A percentile compares a stretch with the other conserved stretches of the same genome.
Conservation (phyloP, 2,329 filamentous ascomycete genomes). For the Fusarium pseudonygamai region DNA sequence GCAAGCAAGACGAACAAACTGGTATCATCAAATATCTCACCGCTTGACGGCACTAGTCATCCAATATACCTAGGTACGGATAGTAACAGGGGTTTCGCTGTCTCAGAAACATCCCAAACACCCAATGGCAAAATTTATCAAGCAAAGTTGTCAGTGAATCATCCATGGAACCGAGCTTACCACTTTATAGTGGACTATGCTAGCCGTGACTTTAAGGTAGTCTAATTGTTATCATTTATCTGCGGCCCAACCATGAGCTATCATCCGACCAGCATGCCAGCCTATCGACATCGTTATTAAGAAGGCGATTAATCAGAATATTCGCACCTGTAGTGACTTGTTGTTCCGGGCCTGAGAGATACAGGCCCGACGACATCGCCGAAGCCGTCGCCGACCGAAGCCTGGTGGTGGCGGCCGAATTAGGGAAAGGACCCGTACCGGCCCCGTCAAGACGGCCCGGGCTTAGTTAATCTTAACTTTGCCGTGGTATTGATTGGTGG, state of each 20-base stretch:
- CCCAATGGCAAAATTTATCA: slow-evolving; percentile 1
- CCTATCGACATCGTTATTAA: background rate
- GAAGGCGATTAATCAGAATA: background rate
- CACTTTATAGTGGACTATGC: background rate
- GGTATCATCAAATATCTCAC: slow-evolving; percentile 4
- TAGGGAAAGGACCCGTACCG: slow-evolving; percentile 25
- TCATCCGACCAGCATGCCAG: background rate
- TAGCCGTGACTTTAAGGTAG: background rate
- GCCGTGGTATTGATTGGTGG: slow-evolving; percentile 6
- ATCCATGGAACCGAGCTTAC: slow-evolving; percentile 1
- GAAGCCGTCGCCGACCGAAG: slow-evolving; percentile 22
- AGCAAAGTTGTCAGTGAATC: background rate
- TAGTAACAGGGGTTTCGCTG: slow-evolving; percentile 11
- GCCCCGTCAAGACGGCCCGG: slow-evolving; percentile 30
- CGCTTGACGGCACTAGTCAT: slow-evolving; percentile 5
- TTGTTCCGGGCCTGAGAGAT: background rate
- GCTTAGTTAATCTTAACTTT: slow-evolving; percentile 19
- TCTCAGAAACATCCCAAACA: slow-evolving; percentile 9
- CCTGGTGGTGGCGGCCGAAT: slow-evolving; percentile 16
- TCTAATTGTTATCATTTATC: background rate
- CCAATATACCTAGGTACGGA: background rate
- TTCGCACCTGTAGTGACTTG: background rate
- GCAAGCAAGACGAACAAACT: background rate
- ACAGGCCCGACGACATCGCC: background rate
- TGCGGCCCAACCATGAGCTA: background rate